Conservation (phyloP, 1,284 basidiomycete genomes). For the Trichosporon ovoides region DNA sequence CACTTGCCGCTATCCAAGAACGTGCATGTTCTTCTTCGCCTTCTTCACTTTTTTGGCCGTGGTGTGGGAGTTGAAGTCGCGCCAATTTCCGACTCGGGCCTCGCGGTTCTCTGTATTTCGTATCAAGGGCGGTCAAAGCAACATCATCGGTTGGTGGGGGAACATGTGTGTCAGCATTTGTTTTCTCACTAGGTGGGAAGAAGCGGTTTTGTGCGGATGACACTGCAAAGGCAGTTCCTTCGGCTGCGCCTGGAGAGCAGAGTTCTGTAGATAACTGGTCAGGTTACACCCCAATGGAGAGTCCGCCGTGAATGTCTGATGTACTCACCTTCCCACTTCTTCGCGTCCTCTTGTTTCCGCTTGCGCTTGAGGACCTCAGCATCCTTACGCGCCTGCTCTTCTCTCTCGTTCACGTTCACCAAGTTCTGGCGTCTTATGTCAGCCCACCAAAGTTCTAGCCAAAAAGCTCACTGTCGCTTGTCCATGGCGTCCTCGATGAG, state of each 20-base stretch:
- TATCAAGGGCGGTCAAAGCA: constrained; percentile 5
- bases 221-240: not conserved
- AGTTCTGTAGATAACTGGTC: constrained; percentile 1
- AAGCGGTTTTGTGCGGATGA: not conserved
- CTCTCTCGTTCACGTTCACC: constrained; percentile 55
- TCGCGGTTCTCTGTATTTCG: constrained; percentile 35
- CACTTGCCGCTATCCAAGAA: constrained; percentile 32
- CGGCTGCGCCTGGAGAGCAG: not conserved
- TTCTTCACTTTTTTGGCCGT: constrained; percentile 41
- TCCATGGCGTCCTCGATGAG: constrained; percentile 55
- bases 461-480: constrained; percentile 45
- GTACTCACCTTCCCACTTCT: constrained; percentile 53
- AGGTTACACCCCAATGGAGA: not conserved
- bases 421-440: constrained; percentile 33
- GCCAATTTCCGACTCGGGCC: constrained; percentile 44
- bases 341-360: constrained; percentile 52
- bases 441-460: not conserved
- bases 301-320: not conserved
- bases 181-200: constrained; percentile 7
- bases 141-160: constrained; percentile 13
- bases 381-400: constrained; percentile 52
- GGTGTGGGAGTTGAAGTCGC: constrained; percentile 34
- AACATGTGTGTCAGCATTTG: constrained; percentile 30
- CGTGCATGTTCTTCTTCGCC: constrained; percentile 41
- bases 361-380: constrained; percentile 50